Evolutionary conservation across 2,329 filamentous ascomycete species (phyloP).

Genomic region (Cercospora sp.): DNA sequence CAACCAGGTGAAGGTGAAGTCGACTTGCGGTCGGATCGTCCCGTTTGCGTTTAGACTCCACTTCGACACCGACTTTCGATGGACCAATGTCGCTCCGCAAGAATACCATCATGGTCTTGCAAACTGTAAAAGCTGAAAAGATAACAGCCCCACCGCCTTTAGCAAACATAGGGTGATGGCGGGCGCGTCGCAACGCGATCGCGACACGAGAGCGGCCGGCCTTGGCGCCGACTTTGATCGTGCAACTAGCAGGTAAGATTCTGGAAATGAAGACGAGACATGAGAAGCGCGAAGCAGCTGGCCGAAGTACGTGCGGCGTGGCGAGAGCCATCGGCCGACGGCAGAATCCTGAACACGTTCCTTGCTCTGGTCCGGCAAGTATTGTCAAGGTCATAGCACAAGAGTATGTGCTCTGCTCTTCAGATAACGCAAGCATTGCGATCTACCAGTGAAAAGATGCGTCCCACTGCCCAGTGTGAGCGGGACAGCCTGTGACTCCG

Average conservation of each 20-base stretch:
- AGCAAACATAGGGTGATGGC: not conserved
- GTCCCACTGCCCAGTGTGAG: not conserved
- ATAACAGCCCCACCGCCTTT: not conserved
- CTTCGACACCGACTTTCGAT: not conserved
- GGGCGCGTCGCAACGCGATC: not conserved
- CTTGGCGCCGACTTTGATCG: not conserved
- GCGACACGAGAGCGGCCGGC: not conserved
- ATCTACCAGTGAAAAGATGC: not conserved
- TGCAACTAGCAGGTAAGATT: not conserved
- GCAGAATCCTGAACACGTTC: not conserved
- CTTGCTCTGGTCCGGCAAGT: not conserved
- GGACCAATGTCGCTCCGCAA: not conserved
- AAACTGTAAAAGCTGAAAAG: not conserved
- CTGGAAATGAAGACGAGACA: not conserved
- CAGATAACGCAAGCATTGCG: not conserved
- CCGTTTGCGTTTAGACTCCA: not conserved
- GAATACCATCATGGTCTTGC: not conserved
- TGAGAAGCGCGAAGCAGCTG: not conserved
- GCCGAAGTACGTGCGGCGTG: not conserved
- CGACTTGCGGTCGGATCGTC: not conserved
- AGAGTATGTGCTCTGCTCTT: not conserved
- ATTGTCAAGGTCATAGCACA: not conserved
- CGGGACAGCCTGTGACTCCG: not conserved
- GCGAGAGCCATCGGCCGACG: not conserved
- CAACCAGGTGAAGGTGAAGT: conserved; percentile 1